Base-by-base conservation (phyloP, 495 filamentous ascomycete genomes). In the Xylaria acuta region DNA sequence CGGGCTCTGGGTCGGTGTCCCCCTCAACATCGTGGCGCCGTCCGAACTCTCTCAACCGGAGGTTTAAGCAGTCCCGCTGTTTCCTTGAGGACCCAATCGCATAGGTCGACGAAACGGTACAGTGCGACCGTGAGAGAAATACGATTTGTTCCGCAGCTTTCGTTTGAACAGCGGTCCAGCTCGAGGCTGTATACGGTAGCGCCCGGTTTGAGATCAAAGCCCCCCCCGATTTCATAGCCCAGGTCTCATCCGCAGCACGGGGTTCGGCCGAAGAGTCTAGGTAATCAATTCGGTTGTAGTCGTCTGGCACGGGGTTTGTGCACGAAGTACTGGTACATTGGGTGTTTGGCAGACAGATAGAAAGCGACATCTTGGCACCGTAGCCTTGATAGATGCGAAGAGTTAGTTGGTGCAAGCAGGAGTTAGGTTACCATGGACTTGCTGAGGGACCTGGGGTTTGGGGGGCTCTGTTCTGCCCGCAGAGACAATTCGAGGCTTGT, bases 11-110 rank as follows among this genome's bases (percentile, higher is more conserved):
- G 27, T 30, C 60, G 36, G 38, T 60, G 18, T 1, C 38, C 14
- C n/a, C 30, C 8, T 59, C 3, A 5, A 40, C 59, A 32, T 62
- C 25, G 20, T 40, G 58, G 34, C n/a, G 58, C n/a, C 58, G 63
- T 47, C 58, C 58, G 58, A 49, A 49, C 41, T 49, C 41, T 49
- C 25, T 34, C 8, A 11, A 22, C 40, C 27, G 27, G 36, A 60
- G 36, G 40, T 14, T 45, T n/a, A 6, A 9, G 58, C n/a, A 32
- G 34, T 18, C 45, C n/a, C 32, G 12, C 11, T 12, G 8, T 18
- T 38, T 14, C 38, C 5, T 67, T 25, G 27, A 67, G 18, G 43
- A 67, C 18, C 64, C 64, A 67, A 67, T 67, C 64, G 64, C 64
- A 38, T 67, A 22, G 3, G 22, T 53, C 43, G 2, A 14, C 3